These are phyloP conservation scores for Monosporascus sp. DNA, from an alignment of 2,329 filamentous ascomycete species.

Conservation along the genomic window DNA sequence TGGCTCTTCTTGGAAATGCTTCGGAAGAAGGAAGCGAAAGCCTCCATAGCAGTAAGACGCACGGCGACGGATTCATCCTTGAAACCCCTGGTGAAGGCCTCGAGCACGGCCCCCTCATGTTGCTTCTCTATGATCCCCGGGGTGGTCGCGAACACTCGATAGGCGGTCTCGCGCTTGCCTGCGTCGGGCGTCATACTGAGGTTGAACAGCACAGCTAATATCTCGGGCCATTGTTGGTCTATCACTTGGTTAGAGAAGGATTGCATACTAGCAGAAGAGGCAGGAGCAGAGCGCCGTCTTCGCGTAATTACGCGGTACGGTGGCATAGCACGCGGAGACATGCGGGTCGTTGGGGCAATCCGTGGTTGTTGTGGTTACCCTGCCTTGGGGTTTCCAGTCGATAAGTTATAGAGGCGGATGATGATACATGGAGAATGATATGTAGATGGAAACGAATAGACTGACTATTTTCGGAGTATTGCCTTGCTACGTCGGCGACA, in stretches of 20 bases:
- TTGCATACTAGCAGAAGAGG: not conserved
- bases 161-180: constrained; percentile 84
- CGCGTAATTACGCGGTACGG: not conserved
- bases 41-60: constrained; percentile 89
- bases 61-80: constrained; percentile 82
- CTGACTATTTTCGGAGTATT: constrained; percentile 89
- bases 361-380: no score
- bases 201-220: constrained; percentile 80
- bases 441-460: constrained; percentile 3
- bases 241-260: constrained; percentile 15
- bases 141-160: constrained; percentile 91
- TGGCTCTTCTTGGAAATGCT: constrained; percentile 85
- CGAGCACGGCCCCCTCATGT: constrained; percentile 83
- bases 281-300: not conserved
- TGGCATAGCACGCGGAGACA: not conserved
- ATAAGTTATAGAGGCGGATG: no score
- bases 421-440: not conserved
- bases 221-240: constrained; percentile 86
- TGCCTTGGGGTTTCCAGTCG: no score
- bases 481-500: constrained; percentile 90
- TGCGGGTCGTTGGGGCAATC: not conserved
- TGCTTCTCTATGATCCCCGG: constrained; percentile 94
- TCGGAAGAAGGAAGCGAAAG: constrained; percentile 93
- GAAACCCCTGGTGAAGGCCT: constrained; percentile 87
- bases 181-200: constrained; percentile 81